A percentile compares a stretch with the other conserved stretches of the same genome.
These are phyloP conservation scores for Paxillus involutus DNA, from an alignment of 768 basidiomycete species.

Conservation along the genomic window DNA sequence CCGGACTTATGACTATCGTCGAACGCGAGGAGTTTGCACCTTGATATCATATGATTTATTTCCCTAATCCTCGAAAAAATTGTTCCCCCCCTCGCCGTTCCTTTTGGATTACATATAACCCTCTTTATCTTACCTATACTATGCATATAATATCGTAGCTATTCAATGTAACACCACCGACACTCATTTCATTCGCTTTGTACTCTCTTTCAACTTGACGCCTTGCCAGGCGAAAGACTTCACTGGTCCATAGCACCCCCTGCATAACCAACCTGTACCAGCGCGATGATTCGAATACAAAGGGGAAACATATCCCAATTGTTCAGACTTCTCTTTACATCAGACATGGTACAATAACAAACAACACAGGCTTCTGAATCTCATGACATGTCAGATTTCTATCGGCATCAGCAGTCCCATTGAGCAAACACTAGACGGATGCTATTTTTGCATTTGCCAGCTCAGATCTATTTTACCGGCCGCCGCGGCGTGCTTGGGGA, in stretches of 20 bases:
- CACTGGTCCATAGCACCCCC: background rate
- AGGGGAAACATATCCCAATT: background rate
- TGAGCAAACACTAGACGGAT: background rate
- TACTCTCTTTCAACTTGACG: background rate
- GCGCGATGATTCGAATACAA: background rate
- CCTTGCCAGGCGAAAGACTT: background rate
- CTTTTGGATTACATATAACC: background rate
- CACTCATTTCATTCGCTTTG: background rate
- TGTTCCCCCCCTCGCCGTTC: background rate
- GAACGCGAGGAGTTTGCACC: constrained; percentile 35
- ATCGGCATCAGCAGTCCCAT: background rate
- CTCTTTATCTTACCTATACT: background rate
- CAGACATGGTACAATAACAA: background rate
- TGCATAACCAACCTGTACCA: background rate
- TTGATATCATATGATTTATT: constrained; percentile 9
- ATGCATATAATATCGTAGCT: background rate
- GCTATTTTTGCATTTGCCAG: background rate
- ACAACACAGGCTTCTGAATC: background rate
- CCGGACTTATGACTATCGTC: constrained; percentile 76
- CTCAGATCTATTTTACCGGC: background rate
- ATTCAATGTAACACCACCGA: background rate
- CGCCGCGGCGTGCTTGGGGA: background rate
- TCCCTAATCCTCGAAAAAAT: background rate
- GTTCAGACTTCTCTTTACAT: background rate
- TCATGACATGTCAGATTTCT: background rate